Percentiles rank a stretch among this genome's conserved stretches.
These are phyloP conservation scores for Dalbergia cultrata DNA, from an alignment of 306 rosid species.

Conservation along the genomic window DNA sequence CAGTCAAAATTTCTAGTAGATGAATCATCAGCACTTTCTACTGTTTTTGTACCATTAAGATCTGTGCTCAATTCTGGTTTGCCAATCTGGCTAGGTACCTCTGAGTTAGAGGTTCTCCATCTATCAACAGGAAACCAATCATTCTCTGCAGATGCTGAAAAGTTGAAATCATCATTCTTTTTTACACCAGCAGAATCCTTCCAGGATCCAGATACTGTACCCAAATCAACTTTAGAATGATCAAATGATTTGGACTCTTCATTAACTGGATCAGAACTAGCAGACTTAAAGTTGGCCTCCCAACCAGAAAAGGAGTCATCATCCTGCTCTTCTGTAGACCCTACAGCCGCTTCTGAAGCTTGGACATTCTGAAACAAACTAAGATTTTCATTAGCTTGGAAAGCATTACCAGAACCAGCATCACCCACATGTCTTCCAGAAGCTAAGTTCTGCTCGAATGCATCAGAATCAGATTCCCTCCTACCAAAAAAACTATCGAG, in stretches of 20 bases:
- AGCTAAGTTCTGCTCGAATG: slow-evolving; percentile 45
- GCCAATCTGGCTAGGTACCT: slow-evolving; percentile 45
- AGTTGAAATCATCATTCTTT: slow-evolving; percentile 47
- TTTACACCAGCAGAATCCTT: slow-evolving; percentile 51
- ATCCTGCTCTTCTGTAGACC: slow-evolving; percentile 54
- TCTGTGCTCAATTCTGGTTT: slow-evolving; percentile 48
- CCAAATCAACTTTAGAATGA: slow-evolving; percentile 60
- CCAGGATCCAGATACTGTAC: slow-evolving; percentile 54
- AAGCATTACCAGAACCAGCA: slow-evolving; percentile 40
- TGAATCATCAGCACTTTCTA: slow-evolving; percentile 53
- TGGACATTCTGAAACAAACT: slow-evolving; percentile 70
- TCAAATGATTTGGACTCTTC: slow-evolving; percentile 56
- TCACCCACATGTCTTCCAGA: slow-evolving; percentile 36
- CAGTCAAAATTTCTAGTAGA: slow-evolving; percentile 58
- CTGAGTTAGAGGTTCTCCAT: slow-evolving; percentile 57
- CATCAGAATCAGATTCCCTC: slow-evolving; percentile 51
- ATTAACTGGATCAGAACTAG: slow-evolving; percentile 55
- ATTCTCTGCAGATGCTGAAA: slow-evolving; percentile 52
- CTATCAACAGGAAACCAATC: slow-evolving; percentile 75
- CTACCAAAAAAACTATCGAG: slow-evolving; percentile 62
- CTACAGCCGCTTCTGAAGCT: slow-evolving; percentile 45
- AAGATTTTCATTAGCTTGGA: slow-evolving; percentile 57
- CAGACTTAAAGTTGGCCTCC: slow-evolving; percentile 74
- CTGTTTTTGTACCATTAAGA: slow-evolving; percentile 44
- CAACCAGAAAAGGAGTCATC: slow-evolving; percentile 73